Conservation (phyloP, 192 early-diverging fungal genomes). For the Podila clonocystis region DNA sequence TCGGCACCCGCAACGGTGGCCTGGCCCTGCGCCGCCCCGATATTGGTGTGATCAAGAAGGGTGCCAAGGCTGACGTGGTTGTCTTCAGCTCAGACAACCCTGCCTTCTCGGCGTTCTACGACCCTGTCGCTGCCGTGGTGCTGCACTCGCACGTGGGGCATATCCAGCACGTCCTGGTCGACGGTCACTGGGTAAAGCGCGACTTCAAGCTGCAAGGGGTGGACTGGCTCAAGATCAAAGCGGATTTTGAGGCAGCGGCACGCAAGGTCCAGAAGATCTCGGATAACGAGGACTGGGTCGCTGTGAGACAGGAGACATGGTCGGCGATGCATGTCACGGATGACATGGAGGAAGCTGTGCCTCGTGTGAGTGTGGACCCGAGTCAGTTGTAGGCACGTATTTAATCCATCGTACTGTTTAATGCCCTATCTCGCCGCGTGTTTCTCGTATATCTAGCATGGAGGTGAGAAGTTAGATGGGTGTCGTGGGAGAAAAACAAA, state of each 20-base stretch:
- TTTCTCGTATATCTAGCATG: too few relatives aligned
- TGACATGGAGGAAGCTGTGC: too few relatives aligned
- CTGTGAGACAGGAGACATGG: too few relatives aligned
- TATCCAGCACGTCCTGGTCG: slow-evolving; percentile 5
- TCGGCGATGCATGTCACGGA: too few relatives aligned
- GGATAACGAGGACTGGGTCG: background rate
- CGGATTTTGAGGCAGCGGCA: background rate
- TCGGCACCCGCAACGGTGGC: slow-evolving; percentile 6
- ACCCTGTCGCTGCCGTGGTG: slow-evolving; percentile 6
- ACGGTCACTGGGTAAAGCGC: slow-evolving; percentile 1
- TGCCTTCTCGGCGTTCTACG: slow-evolving; percentile 1
- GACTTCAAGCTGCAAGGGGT: background rate
- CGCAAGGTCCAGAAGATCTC: slow-evolving; percentile 1
- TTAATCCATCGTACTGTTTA: too few relatives aligned
- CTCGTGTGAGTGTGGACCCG: too few relatives aligned
- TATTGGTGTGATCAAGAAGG: slow-evolving; percentile 11
- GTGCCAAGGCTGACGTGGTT: slow-evolving; percentile 5
- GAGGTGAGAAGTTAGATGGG: too few relatives aligned
- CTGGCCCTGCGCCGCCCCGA: slow-evolving; percentile 1
- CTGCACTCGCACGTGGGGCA: background rate
- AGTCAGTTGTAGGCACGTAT: too few relatives aligned
- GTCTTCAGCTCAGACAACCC: slow-evolving; percentile 8
- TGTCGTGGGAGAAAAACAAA: too few relatives aligned
- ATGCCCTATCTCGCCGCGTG: too few relatives aligned
- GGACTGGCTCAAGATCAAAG: background rate